Conservation (phyloP, 2,329 filamentous ascomycete species). For the Paraphaeosphaeria minitans region DNA sequence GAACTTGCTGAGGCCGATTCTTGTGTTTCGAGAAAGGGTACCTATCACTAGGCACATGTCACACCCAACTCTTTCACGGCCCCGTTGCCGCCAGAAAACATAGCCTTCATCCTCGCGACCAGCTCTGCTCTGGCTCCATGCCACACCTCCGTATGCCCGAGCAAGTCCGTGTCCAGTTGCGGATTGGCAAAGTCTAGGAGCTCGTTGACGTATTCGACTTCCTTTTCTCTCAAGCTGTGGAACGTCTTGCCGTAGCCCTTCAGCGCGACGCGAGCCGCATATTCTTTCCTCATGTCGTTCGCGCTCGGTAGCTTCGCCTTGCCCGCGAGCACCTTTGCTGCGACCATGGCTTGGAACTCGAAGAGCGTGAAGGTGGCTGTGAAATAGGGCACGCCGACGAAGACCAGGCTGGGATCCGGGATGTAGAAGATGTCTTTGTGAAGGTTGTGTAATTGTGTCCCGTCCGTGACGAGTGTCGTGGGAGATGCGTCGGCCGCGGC, state of each 20-base stretch:
- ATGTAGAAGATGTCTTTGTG: conserved; percentile 76
- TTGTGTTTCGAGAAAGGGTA: not conserved
- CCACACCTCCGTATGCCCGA: conserved; percentile 46
- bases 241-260: conserved; percentile 53
- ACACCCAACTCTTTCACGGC: conserved; percentile 5
- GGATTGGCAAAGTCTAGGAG: conserved; percentile 48
- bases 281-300: conserved; percentile 52
- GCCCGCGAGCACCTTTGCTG: conserved; percentile 63
- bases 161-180: conserved; percentile 30
- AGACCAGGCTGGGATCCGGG: conserved; percentile 65
- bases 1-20: not conserved
- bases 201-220: conserved; percentile 49
- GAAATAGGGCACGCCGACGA: conserved; percentile 69
- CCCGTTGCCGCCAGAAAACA: conserved; percentile 25
- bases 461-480: conserved; percentile 65
- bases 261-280: conserved; percentile 37
- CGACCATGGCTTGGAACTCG: conserved; percentile 69
- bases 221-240: conserved; percentile 50
- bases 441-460: conserved; percentile 67
- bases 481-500: conserved; percentile 56
- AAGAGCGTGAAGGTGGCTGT: conserved; percentile 72
- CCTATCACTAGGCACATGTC: conserved; percentile 5
- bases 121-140: conserved; percentile 41
- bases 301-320: conserved; percentile 54
- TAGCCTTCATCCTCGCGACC: conserved; percentile 37